Evolutionary conservation across 192 early-diverging fungal species (phyloP), one percentile per base, ranked within the genome.

Genomic region (Glomus cerebriforme): DNA sequence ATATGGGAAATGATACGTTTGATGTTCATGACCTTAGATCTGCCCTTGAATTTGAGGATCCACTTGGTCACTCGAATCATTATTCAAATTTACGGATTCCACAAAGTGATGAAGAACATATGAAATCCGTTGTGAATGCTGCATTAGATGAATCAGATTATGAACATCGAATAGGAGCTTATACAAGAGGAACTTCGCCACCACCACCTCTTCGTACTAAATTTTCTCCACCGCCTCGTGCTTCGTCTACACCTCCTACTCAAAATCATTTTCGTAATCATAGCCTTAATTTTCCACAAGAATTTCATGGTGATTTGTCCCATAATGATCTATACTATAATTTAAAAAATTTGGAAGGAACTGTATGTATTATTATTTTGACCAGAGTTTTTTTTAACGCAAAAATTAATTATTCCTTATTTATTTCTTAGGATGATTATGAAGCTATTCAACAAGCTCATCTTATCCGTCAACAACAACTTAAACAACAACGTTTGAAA

Each of bases 171-270:
- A 77, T 89, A 45, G 39, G 34, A 31, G 24, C 68, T 35, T 78
- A 34, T 37, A 39, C 73, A 2, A 65, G 72, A 13, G 43, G 79
- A 58, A 81, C 76, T 26, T 78, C 81, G 19, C 83, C 84, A 19
- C 85, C 84, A 24, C 85, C 84, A 12, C 59, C 82, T 17, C 80
- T 83, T 73, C 81, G 84, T 59, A 59, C 66, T 3, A 86, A 85
- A 69, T 86, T 86, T 49, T 82, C 83, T 6, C 88, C 91, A 2
- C 91, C 88, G 1, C 85, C 86, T n/a, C 89, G 92, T 24, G 83
- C 92, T 2, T 87, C 91, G 4, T 93, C 92, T 3, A 93, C 92
- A 7, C 92, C 92, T 5, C 92, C 92, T 7, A 82, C 84, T 39
- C 86, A 86, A 54, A 80, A 78, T 60, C 85, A 82, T 88, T 82